A percentile compares a stretch with the other conserved stretches of the same genome.
phyloP scores from a whole-genome alignment of 306 rosid genomes.

The Echinosophora koreensis region DNA sequence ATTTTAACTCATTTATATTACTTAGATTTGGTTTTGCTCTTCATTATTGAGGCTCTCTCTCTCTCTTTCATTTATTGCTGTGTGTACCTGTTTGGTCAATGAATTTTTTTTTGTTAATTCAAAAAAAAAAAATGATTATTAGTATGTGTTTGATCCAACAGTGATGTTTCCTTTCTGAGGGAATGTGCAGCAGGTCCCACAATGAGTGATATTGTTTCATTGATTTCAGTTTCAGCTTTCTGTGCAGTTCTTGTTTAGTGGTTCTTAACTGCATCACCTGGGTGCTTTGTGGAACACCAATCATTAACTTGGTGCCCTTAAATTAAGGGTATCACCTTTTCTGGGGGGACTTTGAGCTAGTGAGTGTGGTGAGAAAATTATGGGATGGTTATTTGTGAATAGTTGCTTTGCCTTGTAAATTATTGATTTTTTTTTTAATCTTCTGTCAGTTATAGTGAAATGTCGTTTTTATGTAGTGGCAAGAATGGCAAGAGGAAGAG shows the following conservation, averaged over 20 bases:
- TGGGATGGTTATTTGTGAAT: slow-evolving; percentile 31
- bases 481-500: slow-evolving; percentile 71
- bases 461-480: slow-evolving; percentile 54
- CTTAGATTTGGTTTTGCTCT: neutral
- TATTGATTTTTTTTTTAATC: neutral
- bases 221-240: slow-evolving; percentile 35
- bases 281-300: slow-evolving; percentile 38
- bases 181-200: slow-evolving; percentile 12
- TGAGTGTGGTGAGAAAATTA: slow-evolving; percentile 51
- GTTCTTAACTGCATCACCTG: slow-evolving; percentile 28
- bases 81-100: slow-evolving; percentile 1
- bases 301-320: slow-evolving; percentile 30
- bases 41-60: neutral
- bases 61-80: slow-evolving; percentile 20
- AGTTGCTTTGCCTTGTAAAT: slow-evolving; percentile 34
- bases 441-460: slow-evolving; percentile 39
- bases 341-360: slow-evolving; percentile 39
- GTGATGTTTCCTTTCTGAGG: slow-evolving; percentile 39
- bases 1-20: neutral
- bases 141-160: slow-evolving; percentile 28
- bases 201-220: slow-evolving; percentile 30
- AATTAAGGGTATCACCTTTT: slow-evolving; percentile 16
- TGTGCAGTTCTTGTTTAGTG: slow-evolving; percentile 46
- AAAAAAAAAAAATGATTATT: neutral
- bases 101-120: neutral